Base-by-base conservation (phyloP, 225 moss, liverwort and hornwort species). In the Pleurozium schreberi region DNA sequence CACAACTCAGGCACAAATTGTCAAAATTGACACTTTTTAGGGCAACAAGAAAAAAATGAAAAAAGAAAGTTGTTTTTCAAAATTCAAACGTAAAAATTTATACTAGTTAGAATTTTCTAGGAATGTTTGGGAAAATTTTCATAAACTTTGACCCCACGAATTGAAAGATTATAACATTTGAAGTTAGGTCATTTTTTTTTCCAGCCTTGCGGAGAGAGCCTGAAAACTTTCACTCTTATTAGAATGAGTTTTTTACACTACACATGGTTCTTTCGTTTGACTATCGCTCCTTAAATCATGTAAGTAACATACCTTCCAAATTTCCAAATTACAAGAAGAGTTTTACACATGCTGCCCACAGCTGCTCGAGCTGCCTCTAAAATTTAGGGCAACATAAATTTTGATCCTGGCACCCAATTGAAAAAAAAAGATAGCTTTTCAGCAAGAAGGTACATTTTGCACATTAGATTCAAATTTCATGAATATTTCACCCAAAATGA, bases 351-450 rank as follows among this genome's bases (percentile, higher is more conserved):
- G 1, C 1, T 69, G 2, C 7, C 7, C 4, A 2, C 23, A 69
- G 16, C 0, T 17, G 0, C 18, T 2, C 6, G 0, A 19, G 2
- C 1, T 43, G 10, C 17, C 28, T 5, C 0, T 5, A 28, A 71
- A 28, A 2, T 31, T 7, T 0, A 49, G 0, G 12, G 7, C 5
- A 75, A 0, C 1, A 20, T 49, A 11, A 49, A 3, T 75, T 49
- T 49, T 31, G 11, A 31, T 49, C 1, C 0, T 0, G 0, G 7
- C 18, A 74, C 6, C 11, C 2, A 0, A 31, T 47, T 2, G 4
- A 1, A 11, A 30, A 30, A 74, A 74, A 11, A 18, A 14, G 10
- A 73, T 18, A 73, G 57, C 19, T 12, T 31, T 6, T 10, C 18
- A 18, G 6, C 47, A 47, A 2, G 0, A 6, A 2, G 6, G 1